Base-by-base conservation (phyloP, 139 green algal genomes). In the Picochlorum sp. region DNA sequence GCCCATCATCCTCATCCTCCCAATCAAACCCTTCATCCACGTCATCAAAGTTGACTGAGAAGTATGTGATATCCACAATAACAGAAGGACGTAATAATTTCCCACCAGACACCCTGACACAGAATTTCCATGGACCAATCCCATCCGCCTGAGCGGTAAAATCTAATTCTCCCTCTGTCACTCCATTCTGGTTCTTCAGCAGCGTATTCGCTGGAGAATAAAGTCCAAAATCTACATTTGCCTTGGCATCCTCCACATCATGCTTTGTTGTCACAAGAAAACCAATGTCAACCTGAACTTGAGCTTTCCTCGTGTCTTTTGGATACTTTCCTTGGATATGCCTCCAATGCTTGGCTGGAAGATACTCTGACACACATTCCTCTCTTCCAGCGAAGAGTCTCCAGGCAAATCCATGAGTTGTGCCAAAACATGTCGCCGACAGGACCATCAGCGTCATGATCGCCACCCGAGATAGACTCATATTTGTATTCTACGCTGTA, bases 31-130 rank as follows among this genome's bases (percentile, higher is more conserved):
- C 32, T 30, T 8, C 47, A 50, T 62, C 30, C 0, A 54, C n/a
- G 10, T 47, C 37, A n/a, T 66, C 61, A 62, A 58, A 52, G 62
- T 79, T 80, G 11, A 80, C 26, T 47, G 68, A 71, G 51, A 80
- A 80, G 58, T 80, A 80, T 5, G 46, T 51, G 24, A 80, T 30
- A 52, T 73, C 60, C 14, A 80, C 64, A 14, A 73, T 73, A 3
- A 80, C 69, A 9, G 69, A 79, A 28, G 73, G 73, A 32, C 73
- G 70, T 45, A 79, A 56, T 32, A 74, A 66, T 38, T 67, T 45
- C 18, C 69, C 69, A 32, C 56, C 46, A 58, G 58, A 64, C 28
- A 80, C 62, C 8, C 65, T 62, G 58, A 78, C 78, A 63, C 73
- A 80, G 1, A 65, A 58, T 15, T 56, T 28, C 73, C 73, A 80